Conservation (phyloP, 2,329 filamentous ascomycete genomes). For the Aspergillus latus region DNA sequence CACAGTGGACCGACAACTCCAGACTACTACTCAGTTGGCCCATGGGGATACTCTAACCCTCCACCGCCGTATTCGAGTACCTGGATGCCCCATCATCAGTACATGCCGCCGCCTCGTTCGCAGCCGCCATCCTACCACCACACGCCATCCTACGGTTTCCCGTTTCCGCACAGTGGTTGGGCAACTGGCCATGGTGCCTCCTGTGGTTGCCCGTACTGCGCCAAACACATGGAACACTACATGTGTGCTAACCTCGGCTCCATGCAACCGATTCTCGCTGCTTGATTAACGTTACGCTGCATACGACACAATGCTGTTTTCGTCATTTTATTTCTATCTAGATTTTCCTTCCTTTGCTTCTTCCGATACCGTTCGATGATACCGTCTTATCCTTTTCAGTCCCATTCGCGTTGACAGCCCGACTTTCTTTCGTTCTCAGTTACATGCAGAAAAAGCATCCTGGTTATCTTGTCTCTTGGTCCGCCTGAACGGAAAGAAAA, state of each 20-base stretch:
- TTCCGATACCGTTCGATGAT: constrained; percentile 27
- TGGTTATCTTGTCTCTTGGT: constrained; percentile 31
- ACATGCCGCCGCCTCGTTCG: constrained; percentile 41
- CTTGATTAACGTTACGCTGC: constrained; percentile 9
- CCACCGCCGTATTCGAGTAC: constrained; percentile 43
- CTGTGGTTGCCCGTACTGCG: constrained; percentile 51
- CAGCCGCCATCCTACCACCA: constrained; percentile 50
- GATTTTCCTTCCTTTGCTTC: constrained; percentile 27
- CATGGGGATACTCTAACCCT: constrained; percentile 46
- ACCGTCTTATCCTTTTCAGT: constrained; percentile 26
- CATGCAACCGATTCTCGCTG: constrained; percentile 48
- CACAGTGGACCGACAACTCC: constrained; percentile 50
- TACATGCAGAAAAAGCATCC: constrained; percentile 35
- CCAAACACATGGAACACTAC: constrained; percentile 52
- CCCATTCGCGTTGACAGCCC: constrained; percentile 27
- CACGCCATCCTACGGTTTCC: constrained; percentile 49
- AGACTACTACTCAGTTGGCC: constrained; percentile 46
- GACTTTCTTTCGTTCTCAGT: constrained; percentile 32
- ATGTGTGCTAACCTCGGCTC: constrained; percentile 43
- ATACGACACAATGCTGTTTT: constrained; percentile 10
- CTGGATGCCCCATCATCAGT: constrained; percentile 39
- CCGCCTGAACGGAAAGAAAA: constrained; percentile 26
- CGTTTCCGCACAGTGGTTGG: constrained; percentile 50
- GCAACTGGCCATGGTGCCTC: constrained; percentile 49
- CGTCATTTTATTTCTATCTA: constrained; percentile 18